phyloP scores from a whole-genome alignment of 257 asterid genomes.

The Solanum okadae region DNA sequence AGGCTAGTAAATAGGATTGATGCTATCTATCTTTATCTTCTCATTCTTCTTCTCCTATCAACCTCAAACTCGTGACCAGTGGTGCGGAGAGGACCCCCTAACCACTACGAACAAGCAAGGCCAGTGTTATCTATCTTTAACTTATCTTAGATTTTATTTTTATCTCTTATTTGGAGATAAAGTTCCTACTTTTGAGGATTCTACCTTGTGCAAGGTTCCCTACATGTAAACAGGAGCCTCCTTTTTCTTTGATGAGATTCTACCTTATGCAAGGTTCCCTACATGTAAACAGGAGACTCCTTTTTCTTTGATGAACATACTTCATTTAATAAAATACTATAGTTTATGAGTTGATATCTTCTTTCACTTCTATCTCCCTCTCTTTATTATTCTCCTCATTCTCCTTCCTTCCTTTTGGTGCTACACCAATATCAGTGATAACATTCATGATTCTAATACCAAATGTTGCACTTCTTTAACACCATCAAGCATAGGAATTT shows the following conservation, averaged over 20 bases:
- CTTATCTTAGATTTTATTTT: background rate
- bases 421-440: background rate
- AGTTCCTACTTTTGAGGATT: background rate
- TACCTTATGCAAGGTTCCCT: background rate
- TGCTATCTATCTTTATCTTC: background rate
- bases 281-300: background rate
- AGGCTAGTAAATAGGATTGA: background rate
- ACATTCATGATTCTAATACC: background rate
- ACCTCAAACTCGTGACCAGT: background rate
- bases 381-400: background rate
- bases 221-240: background rate
- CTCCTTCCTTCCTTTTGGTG: background rate
- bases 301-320: background rate
- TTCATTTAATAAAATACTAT: background rate
- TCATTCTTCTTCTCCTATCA: background rate
- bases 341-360: background rate
- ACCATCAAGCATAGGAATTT: background rate
- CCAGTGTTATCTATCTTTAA: background rate
- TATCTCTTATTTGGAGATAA: background rate
- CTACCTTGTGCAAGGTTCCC: background rate
- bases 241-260: background rate
- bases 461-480: background rate
- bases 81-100: background rate
- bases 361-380: background rate
- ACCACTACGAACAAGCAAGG: background rate